phyloP scores from a whole-genome alignment of 495 filamentous ascomycete species.

The Tuber microsphaerosporum region DNA sequence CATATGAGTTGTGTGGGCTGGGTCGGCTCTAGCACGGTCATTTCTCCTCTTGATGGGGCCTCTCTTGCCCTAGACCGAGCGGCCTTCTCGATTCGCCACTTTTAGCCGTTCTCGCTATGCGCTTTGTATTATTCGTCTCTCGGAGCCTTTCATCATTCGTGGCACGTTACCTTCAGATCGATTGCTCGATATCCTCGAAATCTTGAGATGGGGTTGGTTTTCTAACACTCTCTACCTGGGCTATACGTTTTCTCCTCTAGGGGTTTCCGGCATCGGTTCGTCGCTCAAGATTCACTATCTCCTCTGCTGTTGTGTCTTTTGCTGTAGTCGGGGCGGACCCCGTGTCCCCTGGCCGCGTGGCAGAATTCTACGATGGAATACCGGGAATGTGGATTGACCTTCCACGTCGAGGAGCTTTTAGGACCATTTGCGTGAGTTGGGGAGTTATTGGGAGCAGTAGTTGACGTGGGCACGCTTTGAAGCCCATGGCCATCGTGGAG shows the following conservation, averaged over 20 bases:
- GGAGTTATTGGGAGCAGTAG: constrained; percentile 5
- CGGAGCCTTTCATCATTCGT: constrained; percentile 9
- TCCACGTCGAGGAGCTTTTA: constrained; percentile 6
- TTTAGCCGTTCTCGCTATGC: constrained; percentile 6
- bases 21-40: neutral
- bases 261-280: constrained; percentile 21
- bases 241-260: constrained; percentile 25
- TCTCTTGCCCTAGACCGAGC: constrained; percentile 11
- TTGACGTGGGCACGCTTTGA: constrained; percentile 6
- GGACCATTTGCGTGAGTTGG: neutral
- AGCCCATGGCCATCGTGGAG: neutral
- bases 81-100: constrained; percentile 12
- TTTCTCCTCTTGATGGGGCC: neutral
- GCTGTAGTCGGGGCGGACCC: constrained; percentile 13
- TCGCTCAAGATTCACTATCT: constrained; percentile 7
- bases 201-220: constrained; percentile 6
- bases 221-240: constrained; percentile 16
- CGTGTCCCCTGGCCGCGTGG: neutral
- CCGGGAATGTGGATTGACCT: neutral
- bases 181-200: constrained; percentile 17
- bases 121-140: constrained; percentile 7
- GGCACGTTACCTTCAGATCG: neutral
- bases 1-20: neutral
- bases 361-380: neutral
- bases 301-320: constrained; percentile 14